Evolutionary conservation across 495 filamentous ascomycete genomes (phyloP), one percentile per base, ranked within the genome.

Genomic region (Ramalina intermedia): DNA sequence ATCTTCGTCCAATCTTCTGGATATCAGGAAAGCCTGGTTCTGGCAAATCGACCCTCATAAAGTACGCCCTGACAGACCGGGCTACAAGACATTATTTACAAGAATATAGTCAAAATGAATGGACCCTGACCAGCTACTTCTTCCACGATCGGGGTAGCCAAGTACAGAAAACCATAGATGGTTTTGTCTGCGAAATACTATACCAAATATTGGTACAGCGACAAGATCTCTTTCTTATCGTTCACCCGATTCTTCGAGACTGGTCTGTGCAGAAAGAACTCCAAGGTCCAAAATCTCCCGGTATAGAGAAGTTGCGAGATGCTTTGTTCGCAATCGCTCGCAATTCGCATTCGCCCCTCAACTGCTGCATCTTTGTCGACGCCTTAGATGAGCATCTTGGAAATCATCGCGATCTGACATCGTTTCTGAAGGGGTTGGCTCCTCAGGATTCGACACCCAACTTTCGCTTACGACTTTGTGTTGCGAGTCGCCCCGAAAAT

Each of bases 1-100:
- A 29, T 14, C 14, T 6, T 6, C n/a, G 26, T 16, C 39, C 48
- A 13, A 52, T 56, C 20, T 56, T 43, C 36, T 73, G 69, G 70
- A 63, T 72, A 27, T 64, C 66, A 43, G 70, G 70, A 17, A 74
- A 71, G 50, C 68, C 70, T 4, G 69, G 69, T 14, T 61, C 64
- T 13, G 70, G 70, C 0, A 73, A 74, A 57, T 71, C 68, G 1
- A 73, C 69, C 1, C 44, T 74, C 20, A 60, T 69, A 56, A 63
- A 62, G 49, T 61, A 63, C 44, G 52, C 55, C 9, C 53, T 60
- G 46, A 40, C 26, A 17, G 36, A 55, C 33, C 6, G 23, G 3
- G 36, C 38, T 13, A 55, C 53, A 20, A 4, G 4, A 12, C 14
- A 20, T 4, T 37, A 47, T 37, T 47, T 60, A 6, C 12, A 11